phyloP scores from a whole-genome alignment of 148 eudicot genomes.

The Nepenthes mirabilis region DNA sequence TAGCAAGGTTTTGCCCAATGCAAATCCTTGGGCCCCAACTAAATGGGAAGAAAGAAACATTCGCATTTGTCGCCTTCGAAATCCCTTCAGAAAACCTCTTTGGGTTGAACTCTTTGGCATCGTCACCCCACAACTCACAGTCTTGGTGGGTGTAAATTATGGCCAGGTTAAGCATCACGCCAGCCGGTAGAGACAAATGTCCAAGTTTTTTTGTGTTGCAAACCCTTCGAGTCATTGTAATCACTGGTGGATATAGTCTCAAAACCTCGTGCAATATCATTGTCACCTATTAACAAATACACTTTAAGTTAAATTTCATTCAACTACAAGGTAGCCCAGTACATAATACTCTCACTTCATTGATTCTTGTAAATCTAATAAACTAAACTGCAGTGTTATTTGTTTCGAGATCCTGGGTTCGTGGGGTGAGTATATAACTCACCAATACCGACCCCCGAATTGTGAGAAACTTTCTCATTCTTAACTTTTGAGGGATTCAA shows the following conservation, averaged over 20 bases:
- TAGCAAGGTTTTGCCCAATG: background rate
- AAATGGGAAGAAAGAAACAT: conserved; percentile 1
- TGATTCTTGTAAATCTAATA: too few relatives aligned
- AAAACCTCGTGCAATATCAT: conserved; percentile 4
- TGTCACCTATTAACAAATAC: background rate
- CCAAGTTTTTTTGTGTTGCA: background rate
- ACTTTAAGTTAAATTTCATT: background rate
- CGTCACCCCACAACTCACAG: background rate
- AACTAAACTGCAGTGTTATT: too few relatives aligned
- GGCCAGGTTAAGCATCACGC: background rate
- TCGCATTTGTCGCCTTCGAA: conserved; percentile 1
- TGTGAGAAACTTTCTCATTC: too few relatives aligned
- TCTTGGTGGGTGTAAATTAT: background rate
- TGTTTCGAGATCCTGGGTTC: too few relatives aligned
- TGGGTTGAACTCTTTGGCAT: conserved; percentile 2
- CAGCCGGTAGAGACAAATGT: background rate
- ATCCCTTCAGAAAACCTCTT: conserved; percentile 6
- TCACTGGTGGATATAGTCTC: conserved; percentile 1
- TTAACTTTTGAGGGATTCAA: too few relatives aligned
- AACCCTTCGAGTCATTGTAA: background rate
- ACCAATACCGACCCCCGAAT: too few relatives aligned
- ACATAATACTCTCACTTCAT: too few relatives aligned
- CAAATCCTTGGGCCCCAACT: conserved; percentile 6
- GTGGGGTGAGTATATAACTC: too few relatives aligned
- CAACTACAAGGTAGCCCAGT: background rate